Evolutionary conservation across 257 asterid species (phyloP).

Genomic region (Lithospermum erythrorhizon): DNA sequence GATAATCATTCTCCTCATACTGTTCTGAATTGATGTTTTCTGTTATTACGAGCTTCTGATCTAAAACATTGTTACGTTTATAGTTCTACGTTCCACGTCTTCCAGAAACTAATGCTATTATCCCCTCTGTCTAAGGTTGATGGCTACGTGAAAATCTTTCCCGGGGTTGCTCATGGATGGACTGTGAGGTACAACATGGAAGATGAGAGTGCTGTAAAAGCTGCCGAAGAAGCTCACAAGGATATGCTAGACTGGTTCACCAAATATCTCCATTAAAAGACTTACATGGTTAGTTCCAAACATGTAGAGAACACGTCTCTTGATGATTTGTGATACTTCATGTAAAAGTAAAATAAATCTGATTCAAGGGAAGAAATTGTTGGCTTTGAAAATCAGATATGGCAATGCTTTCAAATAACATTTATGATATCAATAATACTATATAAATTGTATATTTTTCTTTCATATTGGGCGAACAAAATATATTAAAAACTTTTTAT

Average conservation of each 20-base stretch:
- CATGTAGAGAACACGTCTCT: too few species aligned
- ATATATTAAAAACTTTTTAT: too few species aligned
- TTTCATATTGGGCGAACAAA: too few species aligned
- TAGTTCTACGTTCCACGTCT: background rate
- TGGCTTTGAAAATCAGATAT: too few species aligned
- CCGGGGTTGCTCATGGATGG: background rate
- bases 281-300: background rate
- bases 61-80: background rate
- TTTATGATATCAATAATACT: too few species aligned
- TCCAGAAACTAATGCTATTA: background rate
- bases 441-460: too few species aligned
- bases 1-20: background rate
- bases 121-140: background rate
- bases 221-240: slow-evolving; percentile 3
- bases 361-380: too few species aligned
- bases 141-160: background rate
- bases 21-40: background rate
- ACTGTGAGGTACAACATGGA: slow-evolving; percentile 1
- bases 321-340: too few species aligned
- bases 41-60: background rate
- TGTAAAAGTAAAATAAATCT: too few species aligned
- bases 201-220: slow-evolving; percentile 1
- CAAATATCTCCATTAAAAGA: background rate
- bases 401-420: too few species aligned
- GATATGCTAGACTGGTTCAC: background rate